These are phyloP conservation scores for Apiotrichum montevideense DNA, from an alignment of 1,284 basidiomycete genomes.

Conservation along the genomic window DNA sequence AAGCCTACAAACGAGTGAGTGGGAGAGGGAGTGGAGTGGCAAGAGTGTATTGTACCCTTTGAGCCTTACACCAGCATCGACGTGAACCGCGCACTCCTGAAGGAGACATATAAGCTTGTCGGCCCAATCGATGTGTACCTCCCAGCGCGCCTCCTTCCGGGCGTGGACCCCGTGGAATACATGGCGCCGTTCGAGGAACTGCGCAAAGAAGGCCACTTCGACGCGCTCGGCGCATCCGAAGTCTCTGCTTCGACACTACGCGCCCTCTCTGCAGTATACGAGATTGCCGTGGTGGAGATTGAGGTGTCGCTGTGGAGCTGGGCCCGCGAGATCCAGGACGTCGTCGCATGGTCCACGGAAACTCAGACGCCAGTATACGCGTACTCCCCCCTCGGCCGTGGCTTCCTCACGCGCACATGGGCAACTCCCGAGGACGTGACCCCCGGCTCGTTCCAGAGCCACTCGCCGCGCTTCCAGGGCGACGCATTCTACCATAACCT, in stretches of 20 bases:
- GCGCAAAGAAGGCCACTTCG: conserved; percentile 31
- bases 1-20: conserved; percentile 16
- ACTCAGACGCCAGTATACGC: conserved; percentile 54
- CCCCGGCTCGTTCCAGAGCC: conserved; percentile 36
- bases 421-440: conserved; percentile 53
- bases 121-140: conserved; percentile 51
- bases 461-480: conserved; percentile 41
- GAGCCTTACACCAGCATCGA: conserved; percentile 38
- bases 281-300: conserved; percentile 52
- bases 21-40: background rate
- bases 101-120: conserved; percentile 45
- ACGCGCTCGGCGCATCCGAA: conserved; percentile 32
- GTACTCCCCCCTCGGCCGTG: conserved; percentile 59
- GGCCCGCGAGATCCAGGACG: conserved; percentile 49
- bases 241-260: conserved; percentile 13
- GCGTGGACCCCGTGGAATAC: conserved; percentile 5
- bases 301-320: conserved; percentile 55
- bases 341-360: conserved; percentile 47
- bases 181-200: conserved; percentile 16
- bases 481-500: conserved; percentile 56
- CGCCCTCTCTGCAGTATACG: background rate
- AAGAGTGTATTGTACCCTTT: background rate
- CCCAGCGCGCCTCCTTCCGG: conserved; percentile 15
- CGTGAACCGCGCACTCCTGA: conserved; percentile 48
- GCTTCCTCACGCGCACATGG: conserved; percentile 56